Evolutionary conservation across 495 filamentous ascomycete species (phyloP), one percentile per base, ranked within the genome.

Genomic region (Trichoderma gamsii): DNA sequence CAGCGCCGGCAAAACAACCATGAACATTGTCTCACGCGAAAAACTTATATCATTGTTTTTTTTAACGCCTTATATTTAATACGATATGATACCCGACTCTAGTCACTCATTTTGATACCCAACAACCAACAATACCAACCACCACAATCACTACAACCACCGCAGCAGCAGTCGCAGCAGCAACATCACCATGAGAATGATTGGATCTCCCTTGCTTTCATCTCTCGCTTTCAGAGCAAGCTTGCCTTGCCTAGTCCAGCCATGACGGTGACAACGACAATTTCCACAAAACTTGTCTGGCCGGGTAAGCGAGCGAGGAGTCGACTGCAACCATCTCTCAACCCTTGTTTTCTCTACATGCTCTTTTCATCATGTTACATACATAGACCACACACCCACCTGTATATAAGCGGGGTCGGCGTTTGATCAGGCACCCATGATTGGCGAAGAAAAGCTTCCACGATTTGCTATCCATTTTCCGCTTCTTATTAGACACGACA

Each of bases 331-430:
- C 56, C 51, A 25, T 12, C 12, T 56, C 21, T 23, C 51, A n/a
- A 56, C 51, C 18, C 56, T 61, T 61, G 56, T 32, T 61, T 61
- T 61, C 56, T 61, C 56, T 11, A 61, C 56, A 61, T 61, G 56
- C 27, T 61, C 56, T 61, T 29, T 61, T 61, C 56, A 61, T 61
- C 56, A 61, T 61, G 56, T 61, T 61, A 61, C 56, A 61, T 61
- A 61, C 56, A 61, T 61, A 61, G 56, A 61, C 23, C 56, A 32
- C 56, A 61, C 56, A 27, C 56, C 23, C 56, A 61, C 56, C 56
- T 61, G 56, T 61, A 61, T 23, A 32, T 61, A 27, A 61, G 56
- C 56, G 56, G 56, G 56, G 56, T 61, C 56, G 56, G 56, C 56
- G 56, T 61, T 61, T 61, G 56, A 27, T 61, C 56, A 61, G 15